Percentiles rank a stretch among this genome's conserved stretches.
phyloP scores from a whole-genome alignment of 768 basidiomycete species.

The Suillus occidentalis region DNA sequence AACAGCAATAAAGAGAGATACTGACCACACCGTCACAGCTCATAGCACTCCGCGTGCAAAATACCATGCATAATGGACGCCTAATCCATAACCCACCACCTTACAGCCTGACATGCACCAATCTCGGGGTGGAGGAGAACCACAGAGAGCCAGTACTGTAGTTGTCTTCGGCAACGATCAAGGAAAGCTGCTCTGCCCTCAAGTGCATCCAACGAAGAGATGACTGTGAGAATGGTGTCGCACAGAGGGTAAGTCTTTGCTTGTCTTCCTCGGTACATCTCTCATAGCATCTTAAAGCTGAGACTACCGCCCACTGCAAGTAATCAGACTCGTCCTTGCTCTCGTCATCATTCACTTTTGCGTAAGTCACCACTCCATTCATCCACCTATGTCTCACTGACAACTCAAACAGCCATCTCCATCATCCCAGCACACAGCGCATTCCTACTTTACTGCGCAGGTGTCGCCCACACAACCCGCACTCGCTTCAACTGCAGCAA shows the following conservation, averaged over 20 bases:
- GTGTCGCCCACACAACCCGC: constrained; percentile 31
- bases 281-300: constrained; percentile 28
- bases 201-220: too few species aligned
- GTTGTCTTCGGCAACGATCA: constrained; percentile 55
- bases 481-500: too few species aligned
- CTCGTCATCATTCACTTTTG: constrained; percentile 52
- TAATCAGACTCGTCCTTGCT: constrained; percentile 39
- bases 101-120: constrained; percentile 58
- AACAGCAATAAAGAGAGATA: neutral
- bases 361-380: constrained; percentile 26
- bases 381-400: constrained; percentile 44
- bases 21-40: neutral
- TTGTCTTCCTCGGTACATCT: constrained; percentile 14
- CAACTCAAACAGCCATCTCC: constrained; percentile 14
- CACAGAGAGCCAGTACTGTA: constrained; percentile 66
- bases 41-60: neutral
- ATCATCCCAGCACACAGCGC: constrained; percentile 41
- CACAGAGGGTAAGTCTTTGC: constrained; percentile 42
- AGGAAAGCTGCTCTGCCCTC: constrained; percentile 55
- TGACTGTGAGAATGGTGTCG: constrained; percentile 7
- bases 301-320: constrained; percentile 28
- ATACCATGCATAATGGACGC: too few species aligned
- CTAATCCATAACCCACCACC: constrained; percentile 59
- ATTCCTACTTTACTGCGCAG: constrained; percentile 46
- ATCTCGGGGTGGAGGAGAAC: constrained; percentile 71